Conservation (phyloP, 768 basidiomycete genomes). For the Amanita phalloides region DNA sequence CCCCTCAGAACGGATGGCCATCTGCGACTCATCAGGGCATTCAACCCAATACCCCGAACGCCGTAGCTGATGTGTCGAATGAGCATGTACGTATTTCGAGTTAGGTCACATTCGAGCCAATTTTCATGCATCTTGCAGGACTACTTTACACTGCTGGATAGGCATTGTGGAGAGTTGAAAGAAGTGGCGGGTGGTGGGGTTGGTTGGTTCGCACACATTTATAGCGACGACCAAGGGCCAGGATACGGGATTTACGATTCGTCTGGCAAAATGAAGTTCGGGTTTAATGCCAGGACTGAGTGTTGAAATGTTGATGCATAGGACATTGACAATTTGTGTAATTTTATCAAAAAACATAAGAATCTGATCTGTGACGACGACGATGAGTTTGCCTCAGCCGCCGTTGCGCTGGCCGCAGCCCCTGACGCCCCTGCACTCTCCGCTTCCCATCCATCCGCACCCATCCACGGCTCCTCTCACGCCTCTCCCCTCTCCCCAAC, state of each 20-base stretch:
- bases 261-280: slow-evolving; percentile 33
- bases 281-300: slow-evolving; percentile 39
- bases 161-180: slow-evolving; percentile 43
- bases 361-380: too few relatives aligned
- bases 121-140: slow-evolving; percentile 9
- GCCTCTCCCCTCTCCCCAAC: slow-evolving; percentile 27
- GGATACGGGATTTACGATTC: slow-evolving; percentile 50
- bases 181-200: slow-evolving; percentile 36
- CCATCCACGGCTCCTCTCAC: slow-evolving; percentile 17
- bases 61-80: slow-evolving; percentile 35
- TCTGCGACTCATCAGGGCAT: slow-evolving; percentile 40
- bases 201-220: slow-evolving; percentile 62
- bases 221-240: slow-evolving; percentile 39
- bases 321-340: too few relatives aligned
- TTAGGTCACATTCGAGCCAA: not conserved
- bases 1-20: slow-evolving; percentile 51
- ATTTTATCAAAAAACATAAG: too few relatives aligned
- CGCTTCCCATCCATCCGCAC: slow-evolving; percentile 26
- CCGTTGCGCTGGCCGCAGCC: slow-evolving; percentile 19
- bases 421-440: slow-evolving; percentile 14
- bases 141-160: slow-evolving; percentile 44
- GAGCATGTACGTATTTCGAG: slow-evolving; percentile 27
- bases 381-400: slow-evolving; percentile 10
- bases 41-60: slow-evolving; percentile 40
- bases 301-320: slow-evolving; percentile 15